Evolutionary conservation across 1,284 basidiomycete genomes (phyloP), one percentile per base, ranked within the genome.

Genomic region (Puccinia polysora): DNA sequence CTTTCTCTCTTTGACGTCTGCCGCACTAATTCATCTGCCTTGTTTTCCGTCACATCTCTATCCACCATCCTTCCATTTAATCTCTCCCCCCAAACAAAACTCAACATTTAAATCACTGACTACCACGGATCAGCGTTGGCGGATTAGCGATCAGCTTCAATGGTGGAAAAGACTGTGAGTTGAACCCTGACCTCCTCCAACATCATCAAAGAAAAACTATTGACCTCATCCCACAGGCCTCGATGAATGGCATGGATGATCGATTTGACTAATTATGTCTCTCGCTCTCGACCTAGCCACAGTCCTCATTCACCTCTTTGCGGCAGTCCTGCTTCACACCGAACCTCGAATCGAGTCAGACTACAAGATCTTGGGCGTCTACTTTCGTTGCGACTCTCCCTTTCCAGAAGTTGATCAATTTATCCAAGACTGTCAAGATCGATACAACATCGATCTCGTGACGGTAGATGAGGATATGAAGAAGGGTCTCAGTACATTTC

Each of bases 141-240:
- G 65, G 52, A 67, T 81, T 91, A 15, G 88, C 89, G 4, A 83
- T 98, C 65, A 96, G 91, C 80, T 98, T 97, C 82, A 98, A 98
- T 76, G 95, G 95, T 14, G 95, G 95, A 53, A 98, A 98, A 80
- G 95, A 98, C 79, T 97, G 93, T 93, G 76, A 77, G 89, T 83
- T 36, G 30, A 34, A 56, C 2, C 4, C 30, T 12, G 38, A 34
- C 0, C n/a, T 73, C 34, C 60, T 18, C 25, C 40, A 0, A 6
- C 25, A 60, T 47, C 40, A 20, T 40, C n/a, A n/a, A n/a, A n/a
- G n/a, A n/a, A n/a, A n/a, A n/a, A n/a, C n/a, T n/a, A n/a, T n/a
- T n/a, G n/a, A n/a, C n/a, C n/a, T n/a, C n/a, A n/a, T n/a, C n/a
- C n/a, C n/a, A n/a, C n/a, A n/a, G n/a, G n/a, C n/a, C n/a, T n/a